Conservation (phyloP, 164 flowering plant species). For the Tinospora cordifolia region DNA sequence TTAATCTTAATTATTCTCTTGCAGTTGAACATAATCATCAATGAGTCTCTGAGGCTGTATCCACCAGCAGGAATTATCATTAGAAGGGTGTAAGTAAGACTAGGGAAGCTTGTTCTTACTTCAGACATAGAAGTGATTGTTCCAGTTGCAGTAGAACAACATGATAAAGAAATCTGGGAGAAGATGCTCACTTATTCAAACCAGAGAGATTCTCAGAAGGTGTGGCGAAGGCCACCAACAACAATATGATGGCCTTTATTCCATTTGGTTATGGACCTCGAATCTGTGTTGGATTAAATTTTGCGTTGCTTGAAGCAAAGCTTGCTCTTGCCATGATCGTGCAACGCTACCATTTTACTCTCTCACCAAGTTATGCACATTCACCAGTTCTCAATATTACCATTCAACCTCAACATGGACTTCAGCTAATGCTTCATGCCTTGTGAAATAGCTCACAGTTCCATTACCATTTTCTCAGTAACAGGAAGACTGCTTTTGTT, state of each 20-base stretch:
- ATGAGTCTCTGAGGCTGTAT: slow-evolving; percentile 40
- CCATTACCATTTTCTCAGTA: too few relatives aligned
- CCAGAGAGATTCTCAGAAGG: slow-evolving; percentile 52
- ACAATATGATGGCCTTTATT: slow-evolving; percentile 21
- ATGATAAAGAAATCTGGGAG: slow-evolving; percentile 36
- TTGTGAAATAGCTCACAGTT: neutral
- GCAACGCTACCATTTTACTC: slow-evolving; percentile 23
- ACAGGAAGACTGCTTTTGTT: too few relatives aligned
- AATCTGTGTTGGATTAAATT: slow-evolving; percentile 34
- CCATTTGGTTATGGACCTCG: slow-evolving; percentile 44
- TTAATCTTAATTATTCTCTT: neutral
- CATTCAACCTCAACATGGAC: slow-evolving; percentile 1
- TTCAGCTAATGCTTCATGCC: slow-evolving; percentile 8
- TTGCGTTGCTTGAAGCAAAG: slow-evolving; percentile 29
- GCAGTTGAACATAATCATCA: slow-evolving; percentile 39
- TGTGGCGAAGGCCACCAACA: slow-evolving; percentile 26
- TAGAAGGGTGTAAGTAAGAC: slow-evolving; percentile 17
- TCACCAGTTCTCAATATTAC: neutral
- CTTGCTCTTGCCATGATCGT: slow-evolving; percentile 37
- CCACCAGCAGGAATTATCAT: slow-evolving; percentile 15
- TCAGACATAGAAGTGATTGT: slow-evolving; percentile 13
- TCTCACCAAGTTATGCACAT: slow-evolving; percentile 22
- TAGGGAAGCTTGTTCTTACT: slow-evolving; percentile 27
- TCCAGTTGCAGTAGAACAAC: slow-evolving; percentile 26
- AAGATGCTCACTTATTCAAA: slow-evolving; percentile 41